Percentiles rank a stretch among this genome's conserved stretches.
phyloP scores from a whole-genome alignment of 2,329 filamentous ascomycete species.

The Incumbomyces delicatus region DNA sequence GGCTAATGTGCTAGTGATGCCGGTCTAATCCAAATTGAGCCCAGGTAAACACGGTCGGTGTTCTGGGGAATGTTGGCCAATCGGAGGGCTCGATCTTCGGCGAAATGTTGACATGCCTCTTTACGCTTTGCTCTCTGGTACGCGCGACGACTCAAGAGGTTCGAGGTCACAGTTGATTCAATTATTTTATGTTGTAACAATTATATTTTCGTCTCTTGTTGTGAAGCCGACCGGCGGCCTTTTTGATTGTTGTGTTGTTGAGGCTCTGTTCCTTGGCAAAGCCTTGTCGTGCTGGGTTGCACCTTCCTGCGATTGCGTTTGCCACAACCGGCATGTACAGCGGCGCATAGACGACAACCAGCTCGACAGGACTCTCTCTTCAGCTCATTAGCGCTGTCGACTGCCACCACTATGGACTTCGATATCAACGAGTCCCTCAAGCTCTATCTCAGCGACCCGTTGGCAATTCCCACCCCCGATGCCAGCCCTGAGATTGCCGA shows the following conservation, averaged over 20 bases:
- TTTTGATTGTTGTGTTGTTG: background rate
- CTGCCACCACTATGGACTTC: constrained; percentile 53
- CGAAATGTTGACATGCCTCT: background rate
- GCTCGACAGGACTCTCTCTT: no score
- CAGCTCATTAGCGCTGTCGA: no score
- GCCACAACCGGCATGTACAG: no score
- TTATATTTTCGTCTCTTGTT: no score
- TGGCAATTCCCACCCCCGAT: constrained; percentile 72
- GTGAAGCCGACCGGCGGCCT: background rate
- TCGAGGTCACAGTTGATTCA: background rate
- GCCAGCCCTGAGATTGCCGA: constrained; percentile 75
- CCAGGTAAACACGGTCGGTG: background rate
- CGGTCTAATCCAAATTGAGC: background rate
- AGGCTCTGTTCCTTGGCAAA: no score
- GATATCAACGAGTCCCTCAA: constrained; percentile 96
- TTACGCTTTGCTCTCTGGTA: background rate
- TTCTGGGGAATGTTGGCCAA: background rate
- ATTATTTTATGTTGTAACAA: background rate
- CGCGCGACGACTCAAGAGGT: no score
- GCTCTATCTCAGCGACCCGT: constrained; percentile 89
- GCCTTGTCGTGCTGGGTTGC: no score
- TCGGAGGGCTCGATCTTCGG: background rate
- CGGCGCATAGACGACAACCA: no score
- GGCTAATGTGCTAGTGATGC: background rate
- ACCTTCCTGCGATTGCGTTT: no score